Evolutionary conservation across 2,329 filamentous ascomycete genomes (phyloP).

Genomic region (Nigrograna mackinnonii): DNA sequence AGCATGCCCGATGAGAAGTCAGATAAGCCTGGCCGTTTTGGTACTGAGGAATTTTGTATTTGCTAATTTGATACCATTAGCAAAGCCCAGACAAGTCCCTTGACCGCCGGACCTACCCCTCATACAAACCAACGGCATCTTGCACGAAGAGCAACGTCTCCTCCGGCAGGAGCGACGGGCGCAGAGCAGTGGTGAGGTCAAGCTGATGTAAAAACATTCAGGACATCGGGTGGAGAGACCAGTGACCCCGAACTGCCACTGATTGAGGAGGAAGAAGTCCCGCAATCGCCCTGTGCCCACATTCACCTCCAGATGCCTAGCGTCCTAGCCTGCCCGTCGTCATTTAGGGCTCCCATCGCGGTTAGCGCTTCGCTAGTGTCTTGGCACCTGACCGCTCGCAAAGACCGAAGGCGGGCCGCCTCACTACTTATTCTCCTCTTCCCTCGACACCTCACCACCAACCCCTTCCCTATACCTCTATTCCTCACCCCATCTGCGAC

Average conservation of each 20-base stretch:
- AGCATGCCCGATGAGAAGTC: slow-evolving; percentile 94
- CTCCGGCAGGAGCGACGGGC: slow-evolving; percentile 89
- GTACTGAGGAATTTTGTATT: slow-evolving; percentile 91
- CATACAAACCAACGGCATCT: slow-evolving; percentile 95
- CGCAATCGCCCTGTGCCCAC: too few species aligned
- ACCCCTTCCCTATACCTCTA: neutral
- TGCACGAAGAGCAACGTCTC: slow-evolving; percentile 96
- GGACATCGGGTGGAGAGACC: slow-evolving; percentile 35
- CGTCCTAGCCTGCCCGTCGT: too few species aligned
- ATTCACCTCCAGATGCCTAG: too few species aligned
- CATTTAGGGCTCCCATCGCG: too few species aligned
- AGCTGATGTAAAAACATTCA: slow-evolving; percentile 97
- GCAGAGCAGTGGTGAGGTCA: slow-evolving; percentile 93
- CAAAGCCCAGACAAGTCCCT: slow-evolving; percentile 8
- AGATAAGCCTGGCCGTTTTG: slow-evolving; percentile 96
- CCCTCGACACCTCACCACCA: neutral
- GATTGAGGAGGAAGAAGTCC: too few species aligned
- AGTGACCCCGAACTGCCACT: neutral
- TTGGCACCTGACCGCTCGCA: too few species aligned
- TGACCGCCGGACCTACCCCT: slow-evolving; percentile 72
- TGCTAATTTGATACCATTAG: slow-evolving; percentile 56
- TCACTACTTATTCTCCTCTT: neutral
- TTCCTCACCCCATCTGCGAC: neutral
- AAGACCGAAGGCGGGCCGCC: too few species aligned
- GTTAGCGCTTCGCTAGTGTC: too few species aligned